These are phyloP conservation scores for Lentinula guzmanii DNA, from an alignment of 768 basidiomycete genomes.

Conservation along the genomic window DNA sequence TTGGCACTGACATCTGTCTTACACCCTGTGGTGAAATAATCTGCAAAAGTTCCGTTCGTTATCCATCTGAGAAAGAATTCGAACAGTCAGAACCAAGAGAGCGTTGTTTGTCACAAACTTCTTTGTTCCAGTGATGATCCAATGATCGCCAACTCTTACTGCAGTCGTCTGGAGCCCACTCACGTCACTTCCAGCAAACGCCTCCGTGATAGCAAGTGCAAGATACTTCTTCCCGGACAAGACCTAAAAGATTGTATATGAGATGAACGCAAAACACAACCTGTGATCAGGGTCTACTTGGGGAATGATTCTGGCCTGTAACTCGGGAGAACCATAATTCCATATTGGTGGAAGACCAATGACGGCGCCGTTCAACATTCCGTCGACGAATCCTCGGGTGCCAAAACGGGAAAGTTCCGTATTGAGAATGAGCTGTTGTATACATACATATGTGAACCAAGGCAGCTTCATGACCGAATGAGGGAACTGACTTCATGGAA, in stretches of 20 bases:
- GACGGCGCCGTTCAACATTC: conserved; percentile 72
- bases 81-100: background rate
- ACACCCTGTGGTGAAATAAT: conserved; percentile 81
- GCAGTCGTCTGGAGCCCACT: conserved; percentile 82
- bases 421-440: conserved; percentile 61
- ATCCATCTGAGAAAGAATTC: conserved; percentile 57
- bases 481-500: conserved; percentile 72
- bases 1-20: conserved; percentile 48
- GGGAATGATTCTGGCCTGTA: conserved; percentile 65
- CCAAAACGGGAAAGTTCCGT: conserved; percentile 80
- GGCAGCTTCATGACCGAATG: background rate
- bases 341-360: conserved; percentile 88
- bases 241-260: conserved; percentile 17
- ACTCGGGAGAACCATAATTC: conserved; percentile 77
- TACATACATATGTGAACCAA: background rate
- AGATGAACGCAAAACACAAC: background rate
- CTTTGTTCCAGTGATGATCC: conserved; percentile 91
- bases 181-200: conserved; percentile 88
- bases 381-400: conserved; percentile 84
- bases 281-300: conserved; percentile 34
- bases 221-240: conserved; percentile 79
- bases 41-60: conserved; percentile 80
- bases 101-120: conserved; percentile 43
- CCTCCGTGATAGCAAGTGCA: conserved; percentile 88
- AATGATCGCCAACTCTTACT: conserved; percentile 75